phyloP scores from a whole-genome alignment of 176 grass and related monocot species.

The Luzula sylvatica region DNA sequence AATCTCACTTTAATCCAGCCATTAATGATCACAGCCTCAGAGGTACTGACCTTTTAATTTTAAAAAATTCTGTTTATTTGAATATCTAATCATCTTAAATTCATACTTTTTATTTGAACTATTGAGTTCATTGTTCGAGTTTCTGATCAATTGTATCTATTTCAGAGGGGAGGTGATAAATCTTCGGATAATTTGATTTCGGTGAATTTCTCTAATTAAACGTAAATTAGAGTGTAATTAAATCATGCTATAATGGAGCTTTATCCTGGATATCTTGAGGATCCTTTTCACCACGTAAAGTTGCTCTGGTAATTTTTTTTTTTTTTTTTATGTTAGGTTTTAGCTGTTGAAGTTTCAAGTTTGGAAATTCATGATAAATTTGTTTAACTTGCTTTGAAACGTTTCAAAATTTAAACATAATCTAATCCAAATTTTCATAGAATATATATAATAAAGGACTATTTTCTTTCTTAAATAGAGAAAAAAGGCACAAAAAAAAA shows the following conservation, averaged over 20 bases:
- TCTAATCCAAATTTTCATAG: too few species aligned
- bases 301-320: constrained; percentile 29
- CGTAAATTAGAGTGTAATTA: constrained; percentile 11
- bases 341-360: too few species aligned
- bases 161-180: constrained; percentile 8
- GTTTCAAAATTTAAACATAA: too few species aligned
- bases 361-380: too few species aligned
- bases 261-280: constrained; percentile 66
- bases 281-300: constrained; percentile 64
- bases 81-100: not conserved
- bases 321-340: too few species aligned
- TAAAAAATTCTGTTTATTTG: too few species aligned
- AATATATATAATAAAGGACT: too few species aligned
- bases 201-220: constrained; percentile 3
- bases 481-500: too few species aligned
- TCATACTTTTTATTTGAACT: not conserved
- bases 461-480: too few species aligned
- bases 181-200: not conserved
- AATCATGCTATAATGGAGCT: constrained; percentile 69
- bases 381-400: too few species aligned
- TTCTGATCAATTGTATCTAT: not conserved
- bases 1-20: too few species aligned
- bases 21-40: not conserved
- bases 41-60: constrained; percentile 17
- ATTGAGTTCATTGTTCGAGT: not conserved